Evolutionary conservation across 108 stramenopile species (phyloP).

Genomic region (Parietichytrium sp.): DNA sequence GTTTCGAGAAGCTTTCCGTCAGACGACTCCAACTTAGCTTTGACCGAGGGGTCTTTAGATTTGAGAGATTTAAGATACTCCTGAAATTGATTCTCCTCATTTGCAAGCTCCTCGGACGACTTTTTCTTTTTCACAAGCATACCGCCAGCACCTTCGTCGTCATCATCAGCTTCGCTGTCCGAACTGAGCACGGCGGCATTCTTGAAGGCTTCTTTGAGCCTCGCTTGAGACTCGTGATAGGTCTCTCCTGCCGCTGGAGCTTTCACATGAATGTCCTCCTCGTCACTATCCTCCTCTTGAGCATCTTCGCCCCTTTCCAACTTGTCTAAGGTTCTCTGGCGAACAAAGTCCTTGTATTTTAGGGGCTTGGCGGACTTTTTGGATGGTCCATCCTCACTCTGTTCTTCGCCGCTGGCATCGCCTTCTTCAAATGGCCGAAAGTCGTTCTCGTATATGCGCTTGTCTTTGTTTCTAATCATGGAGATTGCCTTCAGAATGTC

Average conservation of each 20-base stretch:
- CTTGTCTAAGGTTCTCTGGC: conserved; percentile 81
- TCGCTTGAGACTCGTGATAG: conserved; percentile 53
- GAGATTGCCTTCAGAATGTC: conserved; percentile 45
- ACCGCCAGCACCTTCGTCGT: conserved; percentile 42
- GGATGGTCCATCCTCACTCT: conserved; percentile 3
- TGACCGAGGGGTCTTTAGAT: not conserved
- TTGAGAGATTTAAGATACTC: conserved; percentile 61
- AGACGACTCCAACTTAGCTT: not conserved
- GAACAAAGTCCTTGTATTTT: conserved; percentile 88
- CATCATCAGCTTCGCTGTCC: conserved; percentile 29
- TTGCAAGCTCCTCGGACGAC: conserved; percentile 74
- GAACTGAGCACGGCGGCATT: conserved; percentile 30
- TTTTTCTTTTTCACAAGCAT: conserved; percentile 54
- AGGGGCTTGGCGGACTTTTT: conserved; percentile 38
- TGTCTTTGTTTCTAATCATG: conserved; percentile 45
- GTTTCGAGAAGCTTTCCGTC: conserved; percentile 26
- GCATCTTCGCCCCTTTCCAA: conserved; percentile 47
- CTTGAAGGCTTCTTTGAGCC: not conserved
- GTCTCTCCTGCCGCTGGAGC: conserved; percentile 60
- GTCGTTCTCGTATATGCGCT: conserved; percentile 41
- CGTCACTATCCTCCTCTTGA: conserved; percentile 52
- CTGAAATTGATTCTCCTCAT: conserved; percentile 77
- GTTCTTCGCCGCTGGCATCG: not conserved
- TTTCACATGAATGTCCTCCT: conserved; percentile 41
- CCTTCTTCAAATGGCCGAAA: not conserved